These are phyloP conservation scores for Aristolochia fimbriata DNA, from an alignment of 164 flowering plant genomes.

Conservation along the genomic window DNA sequence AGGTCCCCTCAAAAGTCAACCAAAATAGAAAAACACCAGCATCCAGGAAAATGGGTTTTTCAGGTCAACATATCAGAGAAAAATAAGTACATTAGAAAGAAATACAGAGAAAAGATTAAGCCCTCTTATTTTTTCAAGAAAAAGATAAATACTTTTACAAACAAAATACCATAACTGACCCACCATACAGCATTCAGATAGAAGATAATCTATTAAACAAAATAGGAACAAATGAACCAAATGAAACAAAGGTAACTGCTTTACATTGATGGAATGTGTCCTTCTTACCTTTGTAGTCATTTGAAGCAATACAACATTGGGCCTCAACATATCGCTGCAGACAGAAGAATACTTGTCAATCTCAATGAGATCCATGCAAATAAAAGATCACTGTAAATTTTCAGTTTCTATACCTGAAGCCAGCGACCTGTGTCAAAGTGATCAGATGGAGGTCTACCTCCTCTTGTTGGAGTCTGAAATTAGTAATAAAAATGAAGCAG, in stretches of 20 bases:
- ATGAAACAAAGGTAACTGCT: background rate
- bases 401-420: conserved; percentile 54
- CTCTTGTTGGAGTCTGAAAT: conserved; percentile 64
- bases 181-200: too few relatives aligned
- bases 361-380: background rate
- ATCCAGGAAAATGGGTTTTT: too few relatives aligned
- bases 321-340: conserved; percentile 98
- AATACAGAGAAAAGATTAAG: too few relatives aligned
- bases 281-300: conserved; percentile 82
- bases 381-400: background rate
- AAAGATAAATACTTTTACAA: too few relatives aligned
- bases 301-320: conserved; percentile 81
- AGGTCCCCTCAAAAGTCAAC: too few relatives aligned
- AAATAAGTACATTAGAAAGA: too few relatives aligned
- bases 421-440: conserved; percentile 69
- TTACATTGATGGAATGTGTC: background rate
- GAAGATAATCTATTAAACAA: background rate
- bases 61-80: too few relatives aligned
- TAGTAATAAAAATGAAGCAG: background rate
- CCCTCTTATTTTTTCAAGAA: too few relatives aligned
- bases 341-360: conserved; percentile 2
- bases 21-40: too few relatives aligned
- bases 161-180: too few relatives aligned
- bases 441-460: conserved; percentile 73
- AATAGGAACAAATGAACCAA: background rate